These are phyloP conservation scores for Erodium chrysanthum DNA, from an alignment of 441 rosid species.

Conservation along the genomic window DNA sequence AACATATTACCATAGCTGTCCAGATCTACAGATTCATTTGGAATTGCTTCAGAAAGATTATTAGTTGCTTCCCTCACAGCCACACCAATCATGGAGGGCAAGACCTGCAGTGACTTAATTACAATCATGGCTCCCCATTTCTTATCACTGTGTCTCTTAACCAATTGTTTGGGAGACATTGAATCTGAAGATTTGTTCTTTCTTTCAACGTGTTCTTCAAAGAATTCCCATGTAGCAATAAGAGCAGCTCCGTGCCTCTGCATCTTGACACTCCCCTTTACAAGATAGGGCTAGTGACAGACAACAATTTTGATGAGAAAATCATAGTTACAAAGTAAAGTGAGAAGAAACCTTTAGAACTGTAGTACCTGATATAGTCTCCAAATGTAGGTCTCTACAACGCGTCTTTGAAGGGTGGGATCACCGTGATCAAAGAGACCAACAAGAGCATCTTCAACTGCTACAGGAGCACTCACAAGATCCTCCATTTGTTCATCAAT, in stretches of 20 bases:
- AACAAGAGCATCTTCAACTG: constrained; percentile 98
- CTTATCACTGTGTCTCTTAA: constrained; percentile 23
- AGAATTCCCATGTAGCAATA: constrained; percentile 97
- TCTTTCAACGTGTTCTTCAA: constrained; percentile 76
- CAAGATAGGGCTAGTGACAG: constrained; percentile 74
- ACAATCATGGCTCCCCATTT: constrained; percentile 99
- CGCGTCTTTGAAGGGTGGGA: constrained; percentile 96
- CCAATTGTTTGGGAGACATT: constrained; percentile 42
- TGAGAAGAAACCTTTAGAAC: constrained; percentile 14
- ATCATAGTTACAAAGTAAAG: constrained; percentile 9
- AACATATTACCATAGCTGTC: constrained; percentile 73
- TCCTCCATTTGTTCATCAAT: constrained; percentile 96
- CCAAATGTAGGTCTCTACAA: constrained; percentile 91
- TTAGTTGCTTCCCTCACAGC: constrained; percentile 74
- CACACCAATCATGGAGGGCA: constrained; percentile 61
- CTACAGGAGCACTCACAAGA: constrained; percentile 88
- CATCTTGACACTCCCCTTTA: constrained; percentile 91
- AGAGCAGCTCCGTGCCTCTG: constrained; percentile 97
- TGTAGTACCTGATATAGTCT: constrained; percentile 81
- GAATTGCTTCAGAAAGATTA: constrained; percentile 34
- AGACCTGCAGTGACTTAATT: constrained; percentile 79
- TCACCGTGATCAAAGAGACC: constrained; percentile 97
- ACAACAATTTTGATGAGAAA: constrained; percentile 20
- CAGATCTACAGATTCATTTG: constrained; percentile 32
- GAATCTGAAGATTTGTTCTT: constrained; percentile 28